Conservation (phyloP, 352 stramenopile species). For the Elongisporangium anandrum region DNA sequence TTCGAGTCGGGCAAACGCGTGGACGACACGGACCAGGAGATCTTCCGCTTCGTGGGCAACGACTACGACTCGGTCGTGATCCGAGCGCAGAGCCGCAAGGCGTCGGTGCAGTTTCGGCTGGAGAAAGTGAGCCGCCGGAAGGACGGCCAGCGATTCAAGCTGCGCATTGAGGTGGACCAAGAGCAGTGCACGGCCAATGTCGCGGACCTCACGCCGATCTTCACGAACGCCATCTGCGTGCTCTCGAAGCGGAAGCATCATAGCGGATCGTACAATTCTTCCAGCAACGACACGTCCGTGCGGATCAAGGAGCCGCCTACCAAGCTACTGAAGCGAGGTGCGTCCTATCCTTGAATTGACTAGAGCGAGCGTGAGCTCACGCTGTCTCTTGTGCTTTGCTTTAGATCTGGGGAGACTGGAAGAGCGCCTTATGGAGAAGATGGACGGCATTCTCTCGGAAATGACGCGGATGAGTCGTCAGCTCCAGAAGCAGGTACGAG, state of each 20-base stretch:
- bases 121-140: conserved; percentile 86
- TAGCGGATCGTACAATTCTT: conserved; percentile 12
- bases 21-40: conserved; percentile 81
- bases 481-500: conserved; percentile 55
- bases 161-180: conserved; percentile 81
- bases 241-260: conserved; percentile 84
- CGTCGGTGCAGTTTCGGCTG: conserved; percentile 73
- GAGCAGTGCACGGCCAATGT: conserved; percentile 82
- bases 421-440: conserved; percentile 49
- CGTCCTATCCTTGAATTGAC: no score
- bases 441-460: conserved; percentile 47
- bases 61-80: conserved; percentile 85
- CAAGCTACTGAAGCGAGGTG: conserved; percentile 66
- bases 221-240: conserved; percentile 85
- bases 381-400: conserved; percentile 5
- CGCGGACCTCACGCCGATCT: conserved; percentile 68
- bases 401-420: conserved; percentile 57
- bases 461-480: conserved; percentile 52
- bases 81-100: conserved; percentile 47
- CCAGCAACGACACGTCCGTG: conserved; percentile 34
- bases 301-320: conserved; percentile 44
- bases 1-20: conserved; percentile 86
- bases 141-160: conserved; percentile 80
- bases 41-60: conserved; percentile 84
- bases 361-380: neutral